Evolutionary conservation across 371 early-diverging fungal species (phyloP), one percentile per base, ranked within the genome.

Genomic region (Paraphysoderma sedebokerense): DNA sequence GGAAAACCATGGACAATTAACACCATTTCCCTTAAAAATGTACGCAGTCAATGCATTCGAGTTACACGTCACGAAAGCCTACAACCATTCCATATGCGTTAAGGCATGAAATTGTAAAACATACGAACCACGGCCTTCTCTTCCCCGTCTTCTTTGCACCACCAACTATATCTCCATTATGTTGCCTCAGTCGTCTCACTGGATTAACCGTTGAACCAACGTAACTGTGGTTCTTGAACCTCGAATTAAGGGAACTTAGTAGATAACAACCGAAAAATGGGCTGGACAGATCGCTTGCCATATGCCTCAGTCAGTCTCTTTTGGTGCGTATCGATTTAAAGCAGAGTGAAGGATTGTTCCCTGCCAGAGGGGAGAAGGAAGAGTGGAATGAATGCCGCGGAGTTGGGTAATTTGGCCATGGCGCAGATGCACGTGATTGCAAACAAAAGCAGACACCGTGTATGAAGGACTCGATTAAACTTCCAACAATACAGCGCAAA

Each of bases 171-270:
- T 68, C 68, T 2, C 78, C 79, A 35, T 76, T 76, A 52, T 79
- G 78, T 48, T 77, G 78, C 11, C 75, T 55, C 6, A 77, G 31
- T 2, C 79, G 57, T 12, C 69, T 61, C 27, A 59, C 38, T 1
- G 79, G 78, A 49, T 77, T 59, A 1, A 77, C 76, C 2, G 79
- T 77, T 26, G 76, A 71, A 3, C 79, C 79, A 0, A 77, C 62
- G 44, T 77, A 76, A n/a, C 59, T 62, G 46, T 67, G 65, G 9
- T 53, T 56, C 15, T 39, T 54, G 55, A 49, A 66, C 7, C 61
- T 54, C 0, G 58, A 53, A 2, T 65, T 60, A 1, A 38, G 56
- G 17, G 72, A 68, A 7, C 57, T 46, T 3, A 74, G 63, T 5
- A 74, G 46, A 48, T 74, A 74, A 56, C 72, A 71, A 42, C 57